Evolutionary conservation across 805 yeast species (phyloP).

Genomic region (Lipomyces chichibuensis): DNA sequence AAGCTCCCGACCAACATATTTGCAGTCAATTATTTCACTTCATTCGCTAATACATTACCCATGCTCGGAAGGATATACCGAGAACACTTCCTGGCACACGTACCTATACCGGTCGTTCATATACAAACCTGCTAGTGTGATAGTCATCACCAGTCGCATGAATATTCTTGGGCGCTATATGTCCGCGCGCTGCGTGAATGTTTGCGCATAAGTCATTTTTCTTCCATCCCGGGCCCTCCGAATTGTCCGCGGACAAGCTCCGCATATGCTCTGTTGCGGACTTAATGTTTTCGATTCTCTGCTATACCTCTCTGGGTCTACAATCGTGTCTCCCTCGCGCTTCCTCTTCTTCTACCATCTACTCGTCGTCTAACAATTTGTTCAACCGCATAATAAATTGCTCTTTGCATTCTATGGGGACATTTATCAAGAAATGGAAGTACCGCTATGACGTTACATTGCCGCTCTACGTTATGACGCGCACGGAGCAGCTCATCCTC

Average conservation of each 20-base stretch:
- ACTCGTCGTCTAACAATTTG: neutral
- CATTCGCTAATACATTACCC: too few relatives aligned
- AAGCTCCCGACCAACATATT: too few relatives aligned
- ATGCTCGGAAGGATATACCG: too few relatives aligned
- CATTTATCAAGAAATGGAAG: slow-evolving; percentile 7
- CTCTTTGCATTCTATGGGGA: neutral
- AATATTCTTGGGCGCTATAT: too few relatives aligned
- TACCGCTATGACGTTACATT: slow-evolving; percentile 11
- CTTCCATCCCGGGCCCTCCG: too few relatives aligned
- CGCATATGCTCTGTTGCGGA: neutral
- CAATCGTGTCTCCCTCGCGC: neutral
- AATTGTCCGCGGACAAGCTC: neutral
- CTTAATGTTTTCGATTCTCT: neutral
- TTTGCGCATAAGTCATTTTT: too few relatives aligned
- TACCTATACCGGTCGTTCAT: too few relatives aligned
- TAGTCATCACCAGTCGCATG: too few relatives aligned
- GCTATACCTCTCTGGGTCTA: neutral
- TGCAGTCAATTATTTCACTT: too few relatives aligned
- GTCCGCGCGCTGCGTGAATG: too few relatives aligned
- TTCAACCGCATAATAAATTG: neutral
- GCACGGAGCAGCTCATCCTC: slow-evolving; percentile 3
- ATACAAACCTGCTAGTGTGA: too few relatives aligned
- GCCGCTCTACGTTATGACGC: slow-evolving; percentile 17
- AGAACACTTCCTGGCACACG: too few relatives aligned
- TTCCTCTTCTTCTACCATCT: neutral